These are phyloP conservation scores for Arthrobotrys megalospora DNA, from an alignment of 2,329 filamentous ascomycete genomes.

Conservation along the genomic window DNA sequence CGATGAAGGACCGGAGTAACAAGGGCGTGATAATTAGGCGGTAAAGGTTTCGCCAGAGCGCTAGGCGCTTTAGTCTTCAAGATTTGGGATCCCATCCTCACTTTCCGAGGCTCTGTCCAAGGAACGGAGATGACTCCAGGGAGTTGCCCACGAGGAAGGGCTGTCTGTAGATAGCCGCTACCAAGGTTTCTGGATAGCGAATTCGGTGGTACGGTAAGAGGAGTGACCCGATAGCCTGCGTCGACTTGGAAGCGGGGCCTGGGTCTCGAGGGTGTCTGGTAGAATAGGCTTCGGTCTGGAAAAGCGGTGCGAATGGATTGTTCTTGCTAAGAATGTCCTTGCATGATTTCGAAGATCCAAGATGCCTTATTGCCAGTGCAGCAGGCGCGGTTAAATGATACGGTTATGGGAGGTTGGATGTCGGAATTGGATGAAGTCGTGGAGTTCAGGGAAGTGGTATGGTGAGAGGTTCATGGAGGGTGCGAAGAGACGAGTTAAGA, in stretches of 20 bases:
- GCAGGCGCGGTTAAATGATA: slow-evolving; percentile 21
- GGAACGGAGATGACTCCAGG: not conserved
- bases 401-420: not conserved
- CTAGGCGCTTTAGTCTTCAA: slow-evolving; percentile 52
- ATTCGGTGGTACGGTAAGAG: slow-evolving; percentile 1
- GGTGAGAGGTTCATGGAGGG: slow-evolving; percentile 3
- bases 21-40: slow-evolving; percentile 64
- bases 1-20: slow-evolving; percentile 64
- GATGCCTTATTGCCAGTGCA: slow-evolving; percentile 10
- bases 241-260: slow-evolving; percentile 20
- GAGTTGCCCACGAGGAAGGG: not conserved
- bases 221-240: not conserved
- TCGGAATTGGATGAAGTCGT: slow-evolving; percentile 6
- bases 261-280: slow-evolving; percentile 3
- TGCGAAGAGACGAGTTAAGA: not conserved
- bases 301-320: slow-evolving; percentile 22
- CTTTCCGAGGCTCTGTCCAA: slow-evolving; percentile 1
- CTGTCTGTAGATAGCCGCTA: slow-evolving; percentile 1
- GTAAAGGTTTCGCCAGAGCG: slow-evolving; percentile 60
- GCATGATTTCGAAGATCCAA: slow-evolving; percentile 31
- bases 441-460: slow-evolving; percentile 9
- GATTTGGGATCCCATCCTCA: slow-evolving; percentile 56
- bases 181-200: not conserved
- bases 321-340: slow-evolving; percentile 33
- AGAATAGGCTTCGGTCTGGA: slow-evolving; percentile 3